phyloP scores from a whole-genome alignment of 805 yeast species.

The Hanseniaspora singularis region DNA sequence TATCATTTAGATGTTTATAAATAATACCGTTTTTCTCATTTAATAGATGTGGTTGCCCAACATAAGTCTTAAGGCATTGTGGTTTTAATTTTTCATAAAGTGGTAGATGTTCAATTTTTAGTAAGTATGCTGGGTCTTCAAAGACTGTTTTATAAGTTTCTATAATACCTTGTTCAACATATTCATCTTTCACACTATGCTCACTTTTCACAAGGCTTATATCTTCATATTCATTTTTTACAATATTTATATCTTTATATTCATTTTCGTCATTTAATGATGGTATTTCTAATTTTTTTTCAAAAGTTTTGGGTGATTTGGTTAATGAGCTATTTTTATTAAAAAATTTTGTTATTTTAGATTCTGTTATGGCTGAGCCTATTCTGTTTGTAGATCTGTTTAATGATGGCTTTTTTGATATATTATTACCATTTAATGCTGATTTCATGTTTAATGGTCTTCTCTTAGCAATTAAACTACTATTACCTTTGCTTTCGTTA shows the following conservation, averaged over 20 bases:
- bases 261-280: too few relatives aligned
- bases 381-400: neutral
- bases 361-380: neutral
- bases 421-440: neutral
- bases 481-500: neutral
- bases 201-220: too few relatives aligned
- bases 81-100: constrained; percentile 84
- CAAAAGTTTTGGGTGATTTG: too few relatives aligned
- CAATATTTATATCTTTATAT: too few relatives aligned
- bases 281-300: too few relatives aligned
- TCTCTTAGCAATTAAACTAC: too few relatives aligned
- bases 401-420: neutral
- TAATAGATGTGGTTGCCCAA: constrained; percentile 77
- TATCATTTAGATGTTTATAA: constrained; percentile 42
- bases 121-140: constrained; percentile 20
- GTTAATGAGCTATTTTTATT: neutral
- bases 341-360: neutral
- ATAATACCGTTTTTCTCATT: constrained; percentile 50
- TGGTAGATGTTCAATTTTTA: constrained; percentile 32
- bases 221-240: too few relatives aligned
- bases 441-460: neutral
- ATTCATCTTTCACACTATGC: too few relatives aligned
- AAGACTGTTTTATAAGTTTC: constrained; percentile 13
- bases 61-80: constrained; percentile 46
- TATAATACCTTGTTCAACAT: neutral